Evolutionary conservation across 176 grass and related monocot species (phyloP).

Genomic region (Rhynchospora breviuscula): DNA sequence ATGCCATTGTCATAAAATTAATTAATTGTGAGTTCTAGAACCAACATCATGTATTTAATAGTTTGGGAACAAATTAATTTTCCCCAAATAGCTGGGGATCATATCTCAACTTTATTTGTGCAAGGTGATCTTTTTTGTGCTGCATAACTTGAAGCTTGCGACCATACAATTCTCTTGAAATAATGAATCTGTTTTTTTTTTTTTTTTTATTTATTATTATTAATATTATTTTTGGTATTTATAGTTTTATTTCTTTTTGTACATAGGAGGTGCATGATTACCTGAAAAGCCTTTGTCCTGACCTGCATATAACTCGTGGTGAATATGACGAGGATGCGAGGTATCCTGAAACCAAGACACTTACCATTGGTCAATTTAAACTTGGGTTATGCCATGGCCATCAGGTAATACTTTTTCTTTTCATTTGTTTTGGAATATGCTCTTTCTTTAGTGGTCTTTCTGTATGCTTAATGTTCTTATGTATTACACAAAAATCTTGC

Average conservation of each 20-base stretch:
- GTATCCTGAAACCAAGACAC: slow-evolving; percentile 92
- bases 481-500: not conserved
- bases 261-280: slow-evolving; percentile 93
- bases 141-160: not conserved
- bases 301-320: slow-evolving; percentile 82
- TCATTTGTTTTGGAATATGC: not conserved
- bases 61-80: not conserved
- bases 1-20: not conserved
- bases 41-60: not conserved
- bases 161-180: not conserved
- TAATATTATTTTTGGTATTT: not conserved
- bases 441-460: slow-evolving; percentile 2
- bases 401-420: slow-evolving; percentile 50
- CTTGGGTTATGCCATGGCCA: slow-evolving; percentile 93
- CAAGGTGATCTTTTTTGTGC: not conserved
- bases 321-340: slow-evolving; percentile 92
- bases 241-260: not conserved
- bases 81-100: not conserved
- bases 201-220: not conserved
- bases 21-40: not conserved
- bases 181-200: not conserved
- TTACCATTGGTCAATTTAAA: slow-evolving; percentile 98
- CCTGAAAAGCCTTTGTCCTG: slow-evolving; percentile 96
- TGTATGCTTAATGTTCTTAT: not conserved
- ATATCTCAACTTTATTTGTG: not conserved